Evolutionary conservation across 495 filamentous ascomycete genomes (phyloP).

Genomic region (Aspergillus haitiensis): DNA sequence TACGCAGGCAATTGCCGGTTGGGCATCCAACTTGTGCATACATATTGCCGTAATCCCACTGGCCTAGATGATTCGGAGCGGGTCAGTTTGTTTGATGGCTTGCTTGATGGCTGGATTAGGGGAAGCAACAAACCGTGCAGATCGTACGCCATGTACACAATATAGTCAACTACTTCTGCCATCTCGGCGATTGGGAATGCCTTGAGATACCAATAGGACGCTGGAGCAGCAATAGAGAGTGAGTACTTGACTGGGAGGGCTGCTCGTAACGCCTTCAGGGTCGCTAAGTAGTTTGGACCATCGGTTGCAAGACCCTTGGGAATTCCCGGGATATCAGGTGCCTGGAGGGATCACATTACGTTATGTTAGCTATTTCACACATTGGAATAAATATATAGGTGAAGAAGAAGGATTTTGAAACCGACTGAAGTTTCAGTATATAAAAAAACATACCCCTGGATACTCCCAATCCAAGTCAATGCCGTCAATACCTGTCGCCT

Average conservation of each 20-base stretch:
- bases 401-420: too few relatives aligned
- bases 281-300: slow-evolving; percentile 19
- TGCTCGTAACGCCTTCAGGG: slow-evolving; percentile 13
- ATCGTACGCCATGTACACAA: slow-evolving; percentile 43
- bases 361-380: too few relatives aligned
- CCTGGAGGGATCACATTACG: not conserved
- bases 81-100: not conserved
- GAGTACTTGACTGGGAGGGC: slow-evolving; percentile 8
- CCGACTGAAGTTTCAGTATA: too few relatives aligned
- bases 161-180: slow-evolving; percentile 27
- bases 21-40: not conserved
- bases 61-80: slow-evolving; percentile 13
- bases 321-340: slow-evolving; percentile 41
- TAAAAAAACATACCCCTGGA: slow-evolving; percentile 26
- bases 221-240: slow-evolving; percentile 17
- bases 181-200: slow-evolving; percentile 30
- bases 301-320: slow-evolving; percentile 25
- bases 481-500: slow-evolving; percentile 35
- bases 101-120: slow-evolving; percentile 21
- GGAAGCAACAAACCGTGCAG: slow-evolving; percentile 26
- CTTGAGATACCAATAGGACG: slow-evolving; percentile 32
- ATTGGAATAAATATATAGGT: too few relatives aligned
- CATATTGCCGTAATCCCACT: slow-evolving; percentile 17
- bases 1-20: slow-evolving; percentile 7
- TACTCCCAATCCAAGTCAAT: slow-evolving; percentile 47